Evolutionary conservation across 2,329 filamentous ascomycete species (phyloP).

Genomic region (Grosmannia clavigera): DNA sequence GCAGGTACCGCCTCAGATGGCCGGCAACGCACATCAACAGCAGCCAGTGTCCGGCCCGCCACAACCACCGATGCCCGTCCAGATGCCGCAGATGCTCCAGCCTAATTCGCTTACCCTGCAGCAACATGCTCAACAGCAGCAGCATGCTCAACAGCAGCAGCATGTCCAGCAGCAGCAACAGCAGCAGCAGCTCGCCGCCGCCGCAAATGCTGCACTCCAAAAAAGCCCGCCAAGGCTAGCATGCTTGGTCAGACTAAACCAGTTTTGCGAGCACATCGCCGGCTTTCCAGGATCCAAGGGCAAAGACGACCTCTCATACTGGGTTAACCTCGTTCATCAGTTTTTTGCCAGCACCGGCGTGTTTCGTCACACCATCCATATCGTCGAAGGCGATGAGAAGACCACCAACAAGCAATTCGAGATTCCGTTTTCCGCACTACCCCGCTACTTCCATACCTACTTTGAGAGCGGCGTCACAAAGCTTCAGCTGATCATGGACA

Average conservation of each 20-base stretch:
- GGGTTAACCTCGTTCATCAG: conserved; percentile 64
- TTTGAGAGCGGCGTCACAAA: conserved; percentile 77
- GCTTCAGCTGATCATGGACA: conserved; percentile 77
- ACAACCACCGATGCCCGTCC: conserved; percentile 15
- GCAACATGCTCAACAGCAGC: conserved; percentile 17
- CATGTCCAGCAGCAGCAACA: conserved; percentile 11
- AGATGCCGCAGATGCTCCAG: conserved; percentile 25
- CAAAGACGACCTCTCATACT: conserved; percentile 59
- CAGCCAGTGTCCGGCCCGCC: background rate
- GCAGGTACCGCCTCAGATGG: conserved; percentile 16
- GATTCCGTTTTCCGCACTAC: conserved; percentile 66
- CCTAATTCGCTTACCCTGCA: conserved; percentile 25
- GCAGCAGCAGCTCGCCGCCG: conserved; percentile 16
- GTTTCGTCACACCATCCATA: conserved; percentile 59
- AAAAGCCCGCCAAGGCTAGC: conserved; percentile 41
- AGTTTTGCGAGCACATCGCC: conserved; percentile 51
- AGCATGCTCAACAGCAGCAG: conserved; percentile 19
- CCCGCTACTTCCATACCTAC: conserved; percentile 81
- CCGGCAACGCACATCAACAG: conserved; percentile 21
- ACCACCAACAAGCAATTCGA: conserved; percentile 70
- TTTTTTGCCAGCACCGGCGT: conserved; percentile 73
- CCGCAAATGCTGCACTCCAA: conserved; percentile 28
- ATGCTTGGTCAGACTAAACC: conserved; percentile 46
- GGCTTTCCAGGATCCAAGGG: conserved; percentile 43
- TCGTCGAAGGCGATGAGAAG: conserved; percentile 40